Base-by-base conservation (phyloP, 148 eudicot species). In the Limonium bicolor region DNA sequence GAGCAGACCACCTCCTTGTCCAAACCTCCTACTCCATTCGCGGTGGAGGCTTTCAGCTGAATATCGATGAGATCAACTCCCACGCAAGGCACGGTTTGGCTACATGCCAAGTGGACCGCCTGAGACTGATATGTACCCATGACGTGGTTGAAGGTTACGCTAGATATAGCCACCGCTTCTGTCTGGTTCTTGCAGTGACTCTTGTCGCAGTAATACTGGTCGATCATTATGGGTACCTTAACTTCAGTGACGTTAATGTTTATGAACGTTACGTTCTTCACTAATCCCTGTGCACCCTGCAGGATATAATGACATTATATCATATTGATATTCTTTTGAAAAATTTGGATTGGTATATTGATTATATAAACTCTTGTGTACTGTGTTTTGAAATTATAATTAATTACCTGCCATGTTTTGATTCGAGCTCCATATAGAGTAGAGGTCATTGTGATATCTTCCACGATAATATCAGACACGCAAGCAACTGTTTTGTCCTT, bases 381-480 rank as follows among this genome's bases (percentile, higher is more conserved):
- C 35, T 10, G 13, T 31, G 4, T 15, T 9, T 20, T 29, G 8
- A 44, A 61, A 46, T 13, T 11, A 14, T 24, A 11, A 2, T 11
- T 30, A 16, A 16, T 5, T 58, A 84, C 94, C 78, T 79, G 86
- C 95, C 95, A 85, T 52, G 95, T 80, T 60, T 85, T 85, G 70
- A 85, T 85, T 54, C 95, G 59, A 20, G 60, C 95, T 56, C 95
- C 95, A 26, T 60, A 77, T 20, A 69, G 29, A 0, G 92, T 80
- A 41, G 55, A 65, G 15, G 62, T 63, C 74, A 80, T 69, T 48
- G 50, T 3, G 44, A 77, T 65, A 48, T 80, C 48, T 17, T 85
- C 83, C 2, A 80, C 80, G 3, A 60, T 37, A 16, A 85, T 67
- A 53, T 85, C 60, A 4, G 86, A 85, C 27, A 80, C 82, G 47